Conservation (phyloP, 129 eudicot species). For the Centella asiatica region DNA sequence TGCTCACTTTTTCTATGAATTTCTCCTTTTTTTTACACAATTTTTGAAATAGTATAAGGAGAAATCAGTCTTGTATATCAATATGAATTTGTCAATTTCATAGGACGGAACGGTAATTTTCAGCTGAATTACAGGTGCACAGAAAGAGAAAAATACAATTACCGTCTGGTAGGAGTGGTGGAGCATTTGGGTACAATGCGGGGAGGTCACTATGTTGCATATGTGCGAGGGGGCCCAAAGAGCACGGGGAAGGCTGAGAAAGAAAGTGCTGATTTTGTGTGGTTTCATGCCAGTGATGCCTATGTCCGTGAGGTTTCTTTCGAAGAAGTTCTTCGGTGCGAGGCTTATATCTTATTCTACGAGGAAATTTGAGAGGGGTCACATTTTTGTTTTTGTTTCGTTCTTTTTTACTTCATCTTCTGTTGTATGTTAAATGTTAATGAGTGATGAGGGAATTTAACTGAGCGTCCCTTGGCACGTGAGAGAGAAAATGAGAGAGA, state of each 20-base stretch:
- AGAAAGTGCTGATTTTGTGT: slow-evolving; percentile 24
- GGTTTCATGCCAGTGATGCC: slow-evolving; percentile 88
- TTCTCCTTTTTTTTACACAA: too few relatives aligned
- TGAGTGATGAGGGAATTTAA: too few relatives aligned
- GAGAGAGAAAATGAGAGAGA: too few relatives aligned
- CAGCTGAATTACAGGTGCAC: slow-evolving; percentile 38
- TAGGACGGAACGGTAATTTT: not conserved
- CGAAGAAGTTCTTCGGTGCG: slow-evolving; percentile 65
- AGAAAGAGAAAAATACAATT: slow-evolving; percentile 30
- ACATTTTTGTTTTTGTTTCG: not conserved
- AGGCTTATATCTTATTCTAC: slow-evolving; percentile 87
- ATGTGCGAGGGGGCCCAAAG: slow-evolving; percentile 48
- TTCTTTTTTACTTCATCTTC: too few relatives aligned
- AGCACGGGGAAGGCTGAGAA: slow-evolving; percentile 9
- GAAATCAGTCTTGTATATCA: not conserved
- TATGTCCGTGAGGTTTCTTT: slow-evolving; percentile 50
- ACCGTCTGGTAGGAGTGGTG: slow-evolving; percentile 80
- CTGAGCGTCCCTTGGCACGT: too few relatives aligned
- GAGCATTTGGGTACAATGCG: slow-evolving; percentile 87
- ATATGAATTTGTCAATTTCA: not conserved
- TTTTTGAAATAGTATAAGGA: too few relatives aligned
- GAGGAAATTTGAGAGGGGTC: slow-evolving; percentile 37
- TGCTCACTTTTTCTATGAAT: too few relatives aligned
- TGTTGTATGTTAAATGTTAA: too few relatives aligned
- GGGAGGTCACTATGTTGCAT: slow-evolving; percentile 91